Percentiles rank a stretch among this genome's conserved stretches.
Conservation (phyloP, 2,329 filamentous ascomycete species). For the Xylariales sp. region DNA sequence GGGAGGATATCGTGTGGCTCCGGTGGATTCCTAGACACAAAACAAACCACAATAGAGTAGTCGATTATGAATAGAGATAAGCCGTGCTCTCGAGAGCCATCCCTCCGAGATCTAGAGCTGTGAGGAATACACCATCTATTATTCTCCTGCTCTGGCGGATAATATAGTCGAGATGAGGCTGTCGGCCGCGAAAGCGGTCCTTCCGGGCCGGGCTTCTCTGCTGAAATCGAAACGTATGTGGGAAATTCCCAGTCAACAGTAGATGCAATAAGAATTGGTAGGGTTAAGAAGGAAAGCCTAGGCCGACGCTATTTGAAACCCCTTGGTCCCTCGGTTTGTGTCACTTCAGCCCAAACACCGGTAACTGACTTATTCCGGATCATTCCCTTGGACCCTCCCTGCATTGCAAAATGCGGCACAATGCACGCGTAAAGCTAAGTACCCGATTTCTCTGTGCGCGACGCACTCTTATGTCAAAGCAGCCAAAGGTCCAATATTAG, state of each 20-base stretch:
- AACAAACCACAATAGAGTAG: not conserved
- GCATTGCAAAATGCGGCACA: not conserved
- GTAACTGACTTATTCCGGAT: not conserved
- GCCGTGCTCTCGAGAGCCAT: slow-evolving; percentile 5
- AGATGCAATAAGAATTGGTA: not conserved
- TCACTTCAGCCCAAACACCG: slow-evolving; percentile 7
- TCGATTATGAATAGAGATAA: not conserved
- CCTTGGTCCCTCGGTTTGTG: slow-evolving; percentile 15
- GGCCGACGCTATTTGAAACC: not conserved
- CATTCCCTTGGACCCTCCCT: slow-evolving; percentile 5
- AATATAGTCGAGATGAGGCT: not conserved
- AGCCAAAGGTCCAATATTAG: too few relatives aligned
- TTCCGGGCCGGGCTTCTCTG: not conserved
- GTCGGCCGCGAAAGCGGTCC: not conserved
- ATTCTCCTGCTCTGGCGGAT: not conserved
- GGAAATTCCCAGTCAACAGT: not conserved
- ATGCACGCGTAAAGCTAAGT: too few relatives aligned
- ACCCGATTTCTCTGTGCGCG: too few relatives aligned
- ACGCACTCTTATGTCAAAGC: too few relatives aligned
- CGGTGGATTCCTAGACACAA: not conserved
- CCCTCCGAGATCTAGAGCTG: not conserved
- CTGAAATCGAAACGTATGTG: too few relatives aligned
- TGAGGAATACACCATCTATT: not conserved
- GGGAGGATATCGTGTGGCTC: not conserved
- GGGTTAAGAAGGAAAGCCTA: not conserved